Base-by-base conservation (phyloP, 345 rosid genomes). In the Lumnitzera racemosa region DNA sequence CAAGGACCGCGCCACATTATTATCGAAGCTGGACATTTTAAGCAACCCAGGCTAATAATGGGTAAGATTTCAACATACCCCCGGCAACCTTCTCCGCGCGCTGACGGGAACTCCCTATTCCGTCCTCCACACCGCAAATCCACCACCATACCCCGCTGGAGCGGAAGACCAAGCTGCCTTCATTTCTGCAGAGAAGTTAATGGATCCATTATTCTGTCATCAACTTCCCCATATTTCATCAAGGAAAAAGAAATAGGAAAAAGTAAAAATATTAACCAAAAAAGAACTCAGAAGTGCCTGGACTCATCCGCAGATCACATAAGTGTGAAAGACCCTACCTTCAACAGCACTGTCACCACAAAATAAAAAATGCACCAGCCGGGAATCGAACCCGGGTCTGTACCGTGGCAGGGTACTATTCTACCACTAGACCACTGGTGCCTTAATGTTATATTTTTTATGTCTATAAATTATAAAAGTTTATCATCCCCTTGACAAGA, bases 391-490 rank as follows among this genome's bases (percentile, higher is more conserved):
- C 67, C 59, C 15, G 50, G 56, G 6, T 78, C 84, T 74, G 80
- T 78, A 86, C 87, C 76, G 81, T 80, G 81, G 83, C 82, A 84
- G 78, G 82, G 81, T 86, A 81, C 84, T 86, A 84, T 87, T 84
- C 86, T 87, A 87, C 84, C 86, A 82, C 86, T 80, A 81, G 88
- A 81, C 90, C 83, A 81, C 84, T 80, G 94, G 90, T 80, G 88
- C 86, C 1, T 29, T 20, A 1, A 20, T 20, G 20, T 20, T n/a
- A n/a, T n/a, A n/a, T n/a, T n/a, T n/a, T n/a, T n/a, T n/a, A n/a
- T n/a, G n/a, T n/a, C n/a, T n/a, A 20, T 20, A 20, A 20, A 1
- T 1, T 20, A 20, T 20, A 20, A 20, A 20, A 20, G 20, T 20
- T 20, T 20, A 0, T 0, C 20, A 20, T 20, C 20, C 20, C 20